Percentiles rank a stretch among this genome's conserved stretches.
phyloP scores from a whole-genome alignment of 2,329 filamentous ascomycete genomes.

The Magnaporthales sp. region DNA sequence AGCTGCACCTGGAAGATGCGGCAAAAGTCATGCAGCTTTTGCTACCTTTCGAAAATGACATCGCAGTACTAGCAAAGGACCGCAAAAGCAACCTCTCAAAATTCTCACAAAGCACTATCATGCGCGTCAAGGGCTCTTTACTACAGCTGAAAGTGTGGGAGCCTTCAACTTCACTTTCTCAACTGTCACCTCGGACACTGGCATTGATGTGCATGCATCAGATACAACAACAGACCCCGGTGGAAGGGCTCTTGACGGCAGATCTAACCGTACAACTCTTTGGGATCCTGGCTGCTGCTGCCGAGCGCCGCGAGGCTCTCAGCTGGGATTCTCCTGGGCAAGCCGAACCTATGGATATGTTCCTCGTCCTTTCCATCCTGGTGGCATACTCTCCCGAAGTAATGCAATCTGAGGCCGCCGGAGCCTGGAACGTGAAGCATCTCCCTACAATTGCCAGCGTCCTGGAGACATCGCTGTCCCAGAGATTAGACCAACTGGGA shows the following conservation, averaged over 20 bases:
- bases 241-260: conserved; percentile 38
- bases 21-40: conserved; percentile 46
- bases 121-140: conserved; percentile 43
- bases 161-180: conserved; percentile 30
- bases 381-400: conserved; percentile 44
- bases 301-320: conserved; percentile 20
- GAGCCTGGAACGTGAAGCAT: conserved; percentile 38
- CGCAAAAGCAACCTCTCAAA: conserved; percentile 62
- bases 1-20: conserved; percentile 46
- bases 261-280: conserved; percentile 41
- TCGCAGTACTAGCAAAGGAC: conserved; percentile 53
- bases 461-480: conserved; percentile 28
- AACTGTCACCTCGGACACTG: conserved; percentile 53
- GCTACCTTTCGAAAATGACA: conserved; percentile 43
- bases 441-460: conserved; percentile 42
- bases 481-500: conserved; percentile 25
- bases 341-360: conserved; percentile 28
- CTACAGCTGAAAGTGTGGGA: conserved; percentile 52
- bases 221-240: conserved; percentile 40
- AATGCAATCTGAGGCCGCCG: conserved; percentile 31
- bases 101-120: conserved; percentile 47
- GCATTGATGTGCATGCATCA: conserved; percentile 56
- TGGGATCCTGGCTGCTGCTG: conserved; percentile 28
- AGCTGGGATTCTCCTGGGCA: conserved; percentile 26
- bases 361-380: conserved; percentile 37